Evolutionary conservation across 257 asterid species (phyloP), one percentile per base, ranked within the genome.

Genomic region (Solanum tarapatanum): DNA sequence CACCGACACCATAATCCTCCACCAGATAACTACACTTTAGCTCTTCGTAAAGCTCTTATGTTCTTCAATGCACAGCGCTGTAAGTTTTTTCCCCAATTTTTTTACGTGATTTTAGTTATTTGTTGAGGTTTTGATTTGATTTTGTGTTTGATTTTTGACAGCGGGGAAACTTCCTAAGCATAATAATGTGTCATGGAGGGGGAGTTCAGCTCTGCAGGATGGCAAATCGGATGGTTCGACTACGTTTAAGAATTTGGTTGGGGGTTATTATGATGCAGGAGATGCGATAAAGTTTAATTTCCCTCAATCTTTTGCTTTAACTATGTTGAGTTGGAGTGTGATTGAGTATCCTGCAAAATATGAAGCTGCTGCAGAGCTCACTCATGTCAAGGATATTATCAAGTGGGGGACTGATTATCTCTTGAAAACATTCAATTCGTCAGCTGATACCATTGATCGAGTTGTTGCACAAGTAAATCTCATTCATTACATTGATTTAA

Each of bases 321-420:
- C 99, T 16, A 90, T 96, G 97, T 89, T 96, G 92, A 96, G 99
- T 88, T 96, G 99, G 99, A 96, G 99, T 84, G 99, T 95, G 89
- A 92, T 96, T 2, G 99, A 96, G 84, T 96, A 96, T 89, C 94
- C 94, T 76, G 95, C 90, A 12, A 96, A 95, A 88, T 96, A 88
- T 83, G 99, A 96, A 89, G 95, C 98, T 73, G 98, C 98, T 24
- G 99, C 98, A 64, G 99, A 96, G 93, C 98, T 96, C 36, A 89
- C 82, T 90, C 99, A 96, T 77, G 95, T 94, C 84, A 95, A 92
- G 88, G 99, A 96, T 26, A 88, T 93, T 33, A 96, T 96, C 88
- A 96, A 94, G 93, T 96, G 99, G 99, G 99, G 99, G 24, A 94
- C 98, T 4, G 98, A 96, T 90, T 96, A 96, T 93, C 92, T 96